Evolutionary conservation across 2,329 filamentous ascomycete genomes (phyloP).

Genomic region (Aphanocladium album): DNA sequence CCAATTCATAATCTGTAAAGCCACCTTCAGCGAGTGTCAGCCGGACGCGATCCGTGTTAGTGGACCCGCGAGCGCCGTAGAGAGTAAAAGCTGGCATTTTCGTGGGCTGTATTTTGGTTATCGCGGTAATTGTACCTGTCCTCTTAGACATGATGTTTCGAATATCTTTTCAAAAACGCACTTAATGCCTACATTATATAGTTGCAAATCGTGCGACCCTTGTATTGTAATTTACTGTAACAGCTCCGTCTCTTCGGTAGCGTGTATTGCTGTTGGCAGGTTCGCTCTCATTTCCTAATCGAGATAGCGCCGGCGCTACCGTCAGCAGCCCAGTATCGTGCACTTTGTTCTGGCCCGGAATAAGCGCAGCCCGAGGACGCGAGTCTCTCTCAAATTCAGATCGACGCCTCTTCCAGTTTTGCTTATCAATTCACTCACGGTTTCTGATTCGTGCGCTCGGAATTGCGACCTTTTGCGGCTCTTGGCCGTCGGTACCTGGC

Average conservation of each 20-base stretch:
- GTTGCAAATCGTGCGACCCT: neutral
- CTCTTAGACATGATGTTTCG: neutral
- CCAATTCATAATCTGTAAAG: slow-evolving; percentile 37
- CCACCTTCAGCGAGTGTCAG: slow-evolving; percentile 38
- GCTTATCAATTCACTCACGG: neutral
- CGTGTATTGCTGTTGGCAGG: slow-evolving; percentile 22
- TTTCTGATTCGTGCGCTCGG: neutral
- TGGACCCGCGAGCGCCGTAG: slow-evolving; percentile 35
- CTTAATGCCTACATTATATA: neutral
- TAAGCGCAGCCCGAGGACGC: neutral
- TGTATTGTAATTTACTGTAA: neutral
- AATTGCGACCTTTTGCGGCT: neutral
- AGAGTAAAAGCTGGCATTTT: slow-evolving; percentile 40
- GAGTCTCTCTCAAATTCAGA: neutral
- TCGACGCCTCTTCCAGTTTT: neutral
- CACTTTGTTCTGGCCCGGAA: neutral
- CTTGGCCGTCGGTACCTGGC: neutral
- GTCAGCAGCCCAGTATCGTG: neutral
- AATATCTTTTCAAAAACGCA: neutral
- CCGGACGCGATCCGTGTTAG: slow-evolving; percentile 38
- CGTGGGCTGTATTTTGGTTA: slow-evolving; percentile 24
- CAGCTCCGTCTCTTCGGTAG: slow-evolving; percentile 11
- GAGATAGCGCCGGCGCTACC: slow-evolving; percentile 19
- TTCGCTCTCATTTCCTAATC: slow-evolving; percentile 28
- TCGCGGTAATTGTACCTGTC: slow-evolving; percentile 12